These are phyloP conservation scores for Globisporangium sylvaticum DNA, from an alignment of 352 stramenopile species.

Conservation along the genomic window DNA sequence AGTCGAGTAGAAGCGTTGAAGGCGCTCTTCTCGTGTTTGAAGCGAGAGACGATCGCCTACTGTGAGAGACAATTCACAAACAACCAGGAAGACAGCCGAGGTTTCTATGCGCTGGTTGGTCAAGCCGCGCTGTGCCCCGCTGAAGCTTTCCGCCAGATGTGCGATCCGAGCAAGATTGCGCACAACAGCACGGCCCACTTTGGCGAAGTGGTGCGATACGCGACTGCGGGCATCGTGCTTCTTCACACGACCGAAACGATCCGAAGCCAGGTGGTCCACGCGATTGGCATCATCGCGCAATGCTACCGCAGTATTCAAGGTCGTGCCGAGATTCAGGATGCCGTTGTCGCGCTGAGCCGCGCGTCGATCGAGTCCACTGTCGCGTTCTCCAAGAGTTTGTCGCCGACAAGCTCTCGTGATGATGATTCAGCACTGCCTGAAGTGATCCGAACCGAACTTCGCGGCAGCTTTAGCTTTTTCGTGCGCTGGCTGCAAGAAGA, in stretches of 20 bases:
- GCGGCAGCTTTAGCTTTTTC: slow-evolving; percentile 29
- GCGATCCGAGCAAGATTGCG: slow-evolving; percentile 28
- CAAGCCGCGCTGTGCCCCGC: slow-evolving; percentile 40
- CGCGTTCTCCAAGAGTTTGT: slow-evolving; percentile 33
- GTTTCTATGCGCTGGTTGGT: slow-evolving; percentile 25
- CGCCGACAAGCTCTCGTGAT: neutral
- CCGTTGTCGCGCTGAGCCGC: slow-evolving; percentile 31
- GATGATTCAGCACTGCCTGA: slow-evolving; percentile 5
- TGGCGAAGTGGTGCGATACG: slow-evolving; percentile 34
- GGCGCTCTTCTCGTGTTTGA: slow-evolving; percentile 36
- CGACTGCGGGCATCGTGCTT: slow-evolving; percentile 47
- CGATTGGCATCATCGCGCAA: slow-evolving; percentile 32
- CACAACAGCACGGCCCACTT: slow-evolving; percentile 27
- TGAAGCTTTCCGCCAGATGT: slow-evolving; percentile 39
- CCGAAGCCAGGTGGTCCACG: slow-evolving; percentile 30
- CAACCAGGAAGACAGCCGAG: neutral
- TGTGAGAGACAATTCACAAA: neutral
- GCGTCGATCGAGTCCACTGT: slow-evolving; percentile 39
- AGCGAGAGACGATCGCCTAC: slow-evolving; percentile 29
- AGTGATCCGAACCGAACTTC: slow-evolving; percentile 24
- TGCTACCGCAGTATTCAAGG: slow-evolving; percentile 23
- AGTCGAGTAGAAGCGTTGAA: slow-evolving; percentile 39
- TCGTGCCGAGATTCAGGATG: slow-evolving; percentile 23
- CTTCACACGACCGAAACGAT: slow-evolving; percentile 42
- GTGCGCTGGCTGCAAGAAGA: slow-evolving; percentile 40